Conservation (phyloP, 768 basidiomycete genomes). For the Lactarius akahatsu region DNA sequence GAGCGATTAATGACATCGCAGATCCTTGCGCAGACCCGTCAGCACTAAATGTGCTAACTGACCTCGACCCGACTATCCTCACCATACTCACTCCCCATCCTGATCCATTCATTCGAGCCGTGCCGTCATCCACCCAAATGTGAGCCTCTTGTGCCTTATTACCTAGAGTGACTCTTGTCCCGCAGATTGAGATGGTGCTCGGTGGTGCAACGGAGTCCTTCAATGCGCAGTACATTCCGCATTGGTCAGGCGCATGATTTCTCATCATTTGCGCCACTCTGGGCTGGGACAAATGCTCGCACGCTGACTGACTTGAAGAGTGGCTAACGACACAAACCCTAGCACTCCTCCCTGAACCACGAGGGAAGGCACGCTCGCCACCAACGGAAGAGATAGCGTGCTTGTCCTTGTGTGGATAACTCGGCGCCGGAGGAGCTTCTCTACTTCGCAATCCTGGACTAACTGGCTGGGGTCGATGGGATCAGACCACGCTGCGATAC, state of each 20-base stretch:
- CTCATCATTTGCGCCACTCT: too few relatives aligned
- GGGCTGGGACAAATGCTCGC: background rate
- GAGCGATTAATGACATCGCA: background rate
- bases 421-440: too few relatives aligned
- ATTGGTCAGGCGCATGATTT: background rate
- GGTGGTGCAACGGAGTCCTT: conserved; percentile 39
- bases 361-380: too few relatives aligned
- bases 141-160: background rate
- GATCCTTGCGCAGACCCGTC: too few relatives aligned
- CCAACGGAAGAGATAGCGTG: too few relatives aligned
- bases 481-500: too few relatives aligned
- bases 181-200: conserved; percentile 36
- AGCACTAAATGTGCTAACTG: too few relatives aligned
- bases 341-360: too few relatives aligned
- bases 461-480: too few relatives aligned
- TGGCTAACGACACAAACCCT: background rate
- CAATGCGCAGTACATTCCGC: conserved; percentile 36
- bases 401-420: too few relatives aligned
- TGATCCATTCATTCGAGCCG: conserved; percentile 12
- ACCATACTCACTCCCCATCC: background rate
- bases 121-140: background rate
- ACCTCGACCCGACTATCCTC: too few relatives aligned
- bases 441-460: too few relatives aligned
- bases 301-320: background rate
- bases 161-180: conserved; percentile 21